Base-by-base conservation (phyloP, 2,329 filamentous ascomycete genomes). In the Ceratocystis papillata region DNA sequence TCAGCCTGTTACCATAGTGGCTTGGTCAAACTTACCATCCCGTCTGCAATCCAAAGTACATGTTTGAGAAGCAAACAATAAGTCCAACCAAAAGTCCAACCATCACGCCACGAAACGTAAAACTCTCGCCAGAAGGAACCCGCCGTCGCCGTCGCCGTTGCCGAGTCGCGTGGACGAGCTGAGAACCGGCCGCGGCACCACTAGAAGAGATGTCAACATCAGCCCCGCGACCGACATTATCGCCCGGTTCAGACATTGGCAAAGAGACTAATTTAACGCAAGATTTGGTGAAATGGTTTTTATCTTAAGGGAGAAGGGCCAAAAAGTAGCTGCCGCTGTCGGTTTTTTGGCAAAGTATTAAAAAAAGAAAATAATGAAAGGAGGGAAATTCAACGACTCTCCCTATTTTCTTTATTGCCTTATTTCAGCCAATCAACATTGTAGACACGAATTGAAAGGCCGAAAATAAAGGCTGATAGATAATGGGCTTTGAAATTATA, bases 11-110 rank as follows among this genome's bases (percentile, higher is more conserved):
- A 15, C 37, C 37, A 15, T 41, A 15, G 20, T 12, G 22, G 20
- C 50, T 5, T 41, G 30, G 30, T 50, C 28, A 45, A 50, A 66
- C 69, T 67, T 64, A 68, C 80, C 79, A 82, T 69, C 79, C 79
- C 33, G 90, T 95, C 77, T 97, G 94, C 41, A 99, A 80, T n/a
- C 94, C 94, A 74, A 99, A 99, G 76, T 97, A 99, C 80, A 95
- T 96, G 74, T 99, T 99, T 64, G 90, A 95, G 74, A 96, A 96
- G 73, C 89, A 94, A 72, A 97, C 96, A 65, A 97, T 80, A 3
- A 94, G 84, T 50, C 94, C 94, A 69, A 99, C 94, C 2, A 83
- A 78, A 5, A 96, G 79, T 17, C 94, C 94, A 33, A 89, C 90
- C 4, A 85, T 73, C 48, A 97, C 81, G 63, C 90, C 90, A 66